Conservation (phyloP, 352 stramenopile genomes). For the Globisporangium emineosum region DNA sequence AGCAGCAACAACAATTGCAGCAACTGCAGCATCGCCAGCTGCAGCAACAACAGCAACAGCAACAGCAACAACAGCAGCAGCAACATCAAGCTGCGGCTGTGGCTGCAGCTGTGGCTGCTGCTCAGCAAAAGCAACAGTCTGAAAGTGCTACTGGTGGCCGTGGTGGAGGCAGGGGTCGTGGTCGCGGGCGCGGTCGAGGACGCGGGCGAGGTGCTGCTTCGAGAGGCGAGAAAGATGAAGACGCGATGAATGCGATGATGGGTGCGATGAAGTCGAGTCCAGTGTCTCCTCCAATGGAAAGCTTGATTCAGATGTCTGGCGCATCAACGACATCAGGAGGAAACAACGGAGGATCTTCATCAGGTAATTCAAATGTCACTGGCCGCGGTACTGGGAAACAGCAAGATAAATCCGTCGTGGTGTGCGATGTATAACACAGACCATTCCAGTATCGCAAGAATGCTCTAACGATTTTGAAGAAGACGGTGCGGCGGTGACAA, state of each 20-base stretch:
- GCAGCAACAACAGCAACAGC: slow-evolving; percentile 21
- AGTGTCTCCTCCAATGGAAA: slow-evolving; percentile 32
- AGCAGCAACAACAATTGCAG: slow-evolving; percentile 27
- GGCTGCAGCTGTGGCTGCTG: slow-evolving; percentile 8
- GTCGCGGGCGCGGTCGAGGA: slow-evolving; percentile 16
- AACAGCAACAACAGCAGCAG: slow-evolving; percentile 38
- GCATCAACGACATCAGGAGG: slow-evolving; percentile 5
- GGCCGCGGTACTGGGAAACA: slow-evolving; percentile 14
- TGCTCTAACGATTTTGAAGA: slow-evolving; percentile 17
- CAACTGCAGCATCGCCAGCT: slow-evolving; percentile 22
- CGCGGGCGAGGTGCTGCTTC: slow-evolving; percentile 11
- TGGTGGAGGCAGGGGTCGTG: slow-evolving; percentile 10
- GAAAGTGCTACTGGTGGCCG: slow-evolving; percentile 7
- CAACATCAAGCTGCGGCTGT: slow-evolving; percentile 21
- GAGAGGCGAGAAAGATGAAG: slow-evolving; percentile 27
- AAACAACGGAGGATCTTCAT: slow-evolving; percentile 9
- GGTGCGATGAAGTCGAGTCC: slow-evolving; percentile 25
- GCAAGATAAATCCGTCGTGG: slow-evolving; percentile 21
- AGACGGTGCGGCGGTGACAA: slow-evolving; percentile 8
- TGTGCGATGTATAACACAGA: slow-evolving; percentile 24
- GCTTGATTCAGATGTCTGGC: slow-evolving; percentile 30
- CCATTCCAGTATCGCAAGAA: slow-evolving; percentile 12
- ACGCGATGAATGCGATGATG: slow-evolving; percentile 17
- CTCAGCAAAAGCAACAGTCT: slow-evolving; percentile 16
- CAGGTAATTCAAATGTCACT: slow-evolving; percentile 17